Conservation (phyloP, 768 basidiomycete species). For the Russula sp. region DNA sequence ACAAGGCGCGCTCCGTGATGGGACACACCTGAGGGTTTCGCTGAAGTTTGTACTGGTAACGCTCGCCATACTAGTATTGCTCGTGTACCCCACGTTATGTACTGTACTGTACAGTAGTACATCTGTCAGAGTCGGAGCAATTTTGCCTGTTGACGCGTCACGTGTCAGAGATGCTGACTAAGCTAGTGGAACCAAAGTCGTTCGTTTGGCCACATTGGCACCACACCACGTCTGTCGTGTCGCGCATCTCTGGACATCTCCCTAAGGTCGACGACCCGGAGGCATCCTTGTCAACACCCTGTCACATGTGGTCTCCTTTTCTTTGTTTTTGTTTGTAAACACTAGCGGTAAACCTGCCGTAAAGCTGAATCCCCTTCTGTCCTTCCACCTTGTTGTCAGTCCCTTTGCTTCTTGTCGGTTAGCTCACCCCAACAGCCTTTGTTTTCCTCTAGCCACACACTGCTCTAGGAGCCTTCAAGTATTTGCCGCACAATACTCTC, state of each 20-base stretch:
- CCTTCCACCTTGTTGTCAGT: neutral
- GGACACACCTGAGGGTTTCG: neutral
- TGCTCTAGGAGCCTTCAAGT: neutral
- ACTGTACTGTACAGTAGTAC: neutral
- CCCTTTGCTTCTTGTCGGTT: neutral
- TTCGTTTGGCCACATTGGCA: too few species aligned
- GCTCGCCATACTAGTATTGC: too few species aligned
- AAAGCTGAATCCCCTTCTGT: neutral
- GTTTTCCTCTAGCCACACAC: neutral
- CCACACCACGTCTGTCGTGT: too few species aligned
- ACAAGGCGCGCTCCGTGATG: slow-evolving; percentile 19
- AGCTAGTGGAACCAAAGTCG: neutral
- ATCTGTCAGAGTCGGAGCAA: too few species aligned
- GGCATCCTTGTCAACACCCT: neutral
- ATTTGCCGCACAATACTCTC: neutral
- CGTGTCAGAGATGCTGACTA: slow-evolving; percentile 1
- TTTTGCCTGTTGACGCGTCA: too few species aligned
- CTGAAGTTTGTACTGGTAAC: neutral
- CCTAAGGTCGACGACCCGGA: too few species aligned
- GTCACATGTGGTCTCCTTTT: neutral
- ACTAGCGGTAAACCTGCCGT: too few species aligned
- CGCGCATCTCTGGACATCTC: too few species aligned
- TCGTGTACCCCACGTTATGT: neutral
- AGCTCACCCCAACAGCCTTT: neutral
- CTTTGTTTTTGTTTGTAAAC: neutral